phyloP scores from a whole-genome alignment of 202 grass and related monocot species.

The Carex sylvatica region DNA sequence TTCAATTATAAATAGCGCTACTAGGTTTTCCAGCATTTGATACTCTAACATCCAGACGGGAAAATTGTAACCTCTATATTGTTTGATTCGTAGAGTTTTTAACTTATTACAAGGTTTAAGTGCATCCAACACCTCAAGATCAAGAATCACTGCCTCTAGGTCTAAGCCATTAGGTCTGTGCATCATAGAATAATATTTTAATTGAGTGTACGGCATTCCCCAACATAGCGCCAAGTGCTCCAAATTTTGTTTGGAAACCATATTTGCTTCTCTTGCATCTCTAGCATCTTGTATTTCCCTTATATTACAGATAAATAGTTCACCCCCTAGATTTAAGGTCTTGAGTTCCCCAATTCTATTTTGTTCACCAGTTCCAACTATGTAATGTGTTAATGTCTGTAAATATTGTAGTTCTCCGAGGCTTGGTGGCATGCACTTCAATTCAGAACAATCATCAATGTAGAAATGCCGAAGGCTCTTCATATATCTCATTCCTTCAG shows the following conservation, averaged over 20 bases:
- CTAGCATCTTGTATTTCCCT: background rate
- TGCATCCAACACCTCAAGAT: too few relatives aligned
- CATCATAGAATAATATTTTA: too few relatives aligned
- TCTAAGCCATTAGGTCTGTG: too few relatives aligned
- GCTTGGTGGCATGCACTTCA: constrained; percentile 30
- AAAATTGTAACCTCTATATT: too few relatives aligned
- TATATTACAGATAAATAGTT: constrained; percentile 15
- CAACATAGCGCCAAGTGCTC: constrained; percentile 4
- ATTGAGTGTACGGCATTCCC: too few relatives aligned
- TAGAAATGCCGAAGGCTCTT: constrained; percentile 35
- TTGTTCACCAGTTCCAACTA: background rate
- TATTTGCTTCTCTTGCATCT: background rate
- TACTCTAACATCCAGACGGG: constrained; percentile 4
- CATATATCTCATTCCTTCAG: constrained; percentile 36
- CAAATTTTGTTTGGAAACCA: background rate
- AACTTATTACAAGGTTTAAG: too few relatives aligned
- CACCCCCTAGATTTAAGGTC: constrained; percentile 22
- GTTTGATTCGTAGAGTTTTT: too few relatives aligned
- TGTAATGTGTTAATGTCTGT: constrained; percentile 37
- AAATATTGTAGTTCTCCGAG: constrained; percentile 33
- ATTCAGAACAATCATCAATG: background rate
- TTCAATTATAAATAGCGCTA: background rate
- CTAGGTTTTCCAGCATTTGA: background rate
- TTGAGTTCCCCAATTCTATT: constrained; percentile 23
- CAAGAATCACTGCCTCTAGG: too few relatives aligned